Percentiles rank a stretch among this genome's conserved stretches.
phyloP scores from a whole-genome alignment of 1,284 basidiomycete species.

The Sutorius eximius region DNA sequence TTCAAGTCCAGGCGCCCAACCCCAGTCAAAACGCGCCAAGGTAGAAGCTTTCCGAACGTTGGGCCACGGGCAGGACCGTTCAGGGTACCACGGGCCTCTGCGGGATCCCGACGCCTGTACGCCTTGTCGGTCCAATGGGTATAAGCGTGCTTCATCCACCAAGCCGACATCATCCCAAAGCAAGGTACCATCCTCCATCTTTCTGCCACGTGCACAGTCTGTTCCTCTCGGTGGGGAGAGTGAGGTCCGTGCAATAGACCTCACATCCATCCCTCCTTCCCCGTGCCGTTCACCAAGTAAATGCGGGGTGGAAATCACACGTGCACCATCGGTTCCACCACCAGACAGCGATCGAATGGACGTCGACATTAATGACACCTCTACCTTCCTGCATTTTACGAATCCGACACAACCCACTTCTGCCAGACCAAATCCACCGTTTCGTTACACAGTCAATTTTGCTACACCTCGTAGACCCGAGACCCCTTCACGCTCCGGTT shows the following conservation, averaged over 20 bases:
- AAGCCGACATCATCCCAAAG: conserved; percentile 17
- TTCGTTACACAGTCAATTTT: conserved; percentile 31
- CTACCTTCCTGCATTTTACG: conserved; percentile 22
- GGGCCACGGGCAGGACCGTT: conserved; percentile 8
- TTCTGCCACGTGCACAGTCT: conserved; percentile 29
- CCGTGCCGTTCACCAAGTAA: conserved; percentile 30
- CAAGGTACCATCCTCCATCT: conserved; percentile 16
- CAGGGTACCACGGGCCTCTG: conserved; percentile 21
- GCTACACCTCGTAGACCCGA: conserved; percentile 21
- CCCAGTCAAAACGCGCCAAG: conserved; percentile 28
- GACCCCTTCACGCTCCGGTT: not conserved
- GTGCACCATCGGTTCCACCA: conserved; percentile 29
- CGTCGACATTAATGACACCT: conserved; percentile 18
- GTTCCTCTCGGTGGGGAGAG: conserved; percentile 25
- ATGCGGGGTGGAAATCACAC: conserved; percentile 22
- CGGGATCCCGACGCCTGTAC: conserved; percentile 15
- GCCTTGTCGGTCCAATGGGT: not conserved
- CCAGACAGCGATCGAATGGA: conserved; percentile 23
- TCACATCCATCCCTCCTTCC: conserved; percentile 26
- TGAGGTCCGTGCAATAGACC: conserved; percentile 17
- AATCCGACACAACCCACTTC: conserved; percentile 12
- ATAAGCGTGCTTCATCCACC: conserved; percentile 22
- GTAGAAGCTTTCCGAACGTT: conserved; percentile 17
- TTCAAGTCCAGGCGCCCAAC: conserved; percentile 16
- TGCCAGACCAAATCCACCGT: conserved; percentile 9